These are phyloP conservation scores for Cryptococcus maquisensis DNA, from an alignment of 1,284 basidiomycete genomes.

Conservation along the genomic window DNA sequence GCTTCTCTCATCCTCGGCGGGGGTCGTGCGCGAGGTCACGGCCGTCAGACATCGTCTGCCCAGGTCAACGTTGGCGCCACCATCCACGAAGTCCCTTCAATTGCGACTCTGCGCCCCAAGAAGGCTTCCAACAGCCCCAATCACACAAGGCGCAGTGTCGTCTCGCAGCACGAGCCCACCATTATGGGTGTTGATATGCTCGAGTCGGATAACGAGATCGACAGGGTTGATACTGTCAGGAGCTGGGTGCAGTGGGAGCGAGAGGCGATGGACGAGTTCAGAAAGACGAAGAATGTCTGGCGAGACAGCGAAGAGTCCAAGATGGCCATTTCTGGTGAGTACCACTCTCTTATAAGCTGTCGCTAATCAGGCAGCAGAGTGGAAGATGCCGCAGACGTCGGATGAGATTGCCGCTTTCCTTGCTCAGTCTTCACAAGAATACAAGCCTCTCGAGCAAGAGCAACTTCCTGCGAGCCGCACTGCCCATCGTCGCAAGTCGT, in stretches of 20 bases:
- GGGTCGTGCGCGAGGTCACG: constrained; percentile 20
- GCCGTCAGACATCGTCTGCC: constrained; percentile 33
- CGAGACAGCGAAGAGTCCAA: constrained; percentile 25
- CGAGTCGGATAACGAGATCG: constrained; percentile 9
- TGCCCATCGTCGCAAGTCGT: constrained; percentile 28
- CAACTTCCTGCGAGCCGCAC: constrained; percentile 7
- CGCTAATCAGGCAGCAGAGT: constrained; percentile 14
- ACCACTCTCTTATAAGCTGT: background rate
- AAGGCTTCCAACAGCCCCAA: constrained; percentile 11
- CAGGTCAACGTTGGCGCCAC: constrained; percentile 31
- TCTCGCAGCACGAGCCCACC: constrained; percentile 2
- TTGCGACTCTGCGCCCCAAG: constrained; percentile 24
- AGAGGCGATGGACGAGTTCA: constrained; percentile 30
- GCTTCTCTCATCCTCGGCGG: constrained; percentile 18
- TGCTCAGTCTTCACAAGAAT: constrained; percentile 28
- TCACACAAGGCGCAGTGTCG: background rate
- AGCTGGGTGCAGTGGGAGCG: constrained; percentile 31
- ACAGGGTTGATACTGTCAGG: constrained; percentile 17
- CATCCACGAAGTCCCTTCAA: constrained; percentile 39
- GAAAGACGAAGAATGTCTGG: constrained; percentile 19
- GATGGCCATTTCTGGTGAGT: constrained; percentile 20
- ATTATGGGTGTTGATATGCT: constrained; percentile 11
- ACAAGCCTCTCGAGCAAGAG: constrained; percentile 30
- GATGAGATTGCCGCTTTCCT: constrained; percentile 33
- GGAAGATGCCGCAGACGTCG: constrained; percentile 21